These are phyloP conservation scores for Stephania cephalantha DNA, from an alignment of 164 flowering plant genomes.

Conservation along the genomic window DNA sequence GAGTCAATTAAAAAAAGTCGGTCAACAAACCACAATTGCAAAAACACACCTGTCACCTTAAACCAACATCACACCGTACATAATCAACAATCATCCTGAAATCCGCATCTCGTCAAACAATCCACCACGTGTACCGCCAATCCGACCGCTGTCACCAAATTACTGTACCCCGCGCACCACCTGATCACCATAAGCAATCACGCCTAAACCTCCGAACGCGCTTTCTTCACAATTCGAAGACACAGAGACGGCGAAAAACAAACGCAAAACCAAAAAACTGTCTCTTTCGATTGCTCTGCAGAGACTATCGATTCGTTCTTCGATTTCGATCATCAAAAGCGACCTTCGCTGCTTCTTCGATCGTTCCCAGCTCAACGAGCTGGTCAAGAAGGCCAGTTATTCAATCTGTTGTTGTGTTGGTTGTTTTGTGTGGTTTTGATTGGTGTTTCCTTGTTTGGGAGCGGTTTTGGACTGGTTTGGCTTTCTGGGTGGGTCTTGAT, in stretches of 20 bases:
- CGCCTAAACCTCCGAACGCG: background rate
- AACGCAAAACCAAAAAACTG: background rate
- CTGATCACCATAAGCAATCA: background rate
- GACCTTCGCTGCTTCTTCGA: background rate
- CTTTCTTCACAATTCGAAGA: conserved; percentile 1
- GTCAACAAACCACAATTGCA: background rate
- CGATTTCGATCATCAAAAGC: conserved; percentile 1
- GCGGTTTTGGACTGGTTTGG: background rate
- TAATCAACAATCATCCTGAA: background rate
- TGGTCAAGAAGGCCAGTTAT: conserved; percentile 9
- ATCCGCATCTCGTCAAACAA: background rate
- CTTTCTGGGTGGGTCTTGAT: background rate
- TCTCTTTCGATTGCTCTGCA: background rate
- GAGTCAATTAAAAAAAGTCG: no score
- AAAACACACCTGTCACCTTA: background rate
- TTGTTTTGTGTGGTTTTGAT: background rate
- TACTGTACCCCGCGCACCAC: background rate
- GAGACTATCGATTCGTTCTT: background rate
- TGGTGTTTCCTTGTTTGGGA: background rate
- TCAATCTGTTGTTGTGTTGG: background rate
- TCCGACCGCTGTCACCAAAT: background rate
- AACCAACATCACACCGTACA: background rate
- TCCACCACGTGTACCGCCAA: background rate
- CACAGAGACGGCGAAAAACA: background rate
- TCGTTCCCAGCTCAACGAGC: background rate